A percentile compares a stretch with the other conserved stretches of the same genome.
These are phyloP conservation scores for Parmelia sp. DNA, from an alignment of 495 filamentous ascomycete genomes.

Conservation along the genomic window DNA sequence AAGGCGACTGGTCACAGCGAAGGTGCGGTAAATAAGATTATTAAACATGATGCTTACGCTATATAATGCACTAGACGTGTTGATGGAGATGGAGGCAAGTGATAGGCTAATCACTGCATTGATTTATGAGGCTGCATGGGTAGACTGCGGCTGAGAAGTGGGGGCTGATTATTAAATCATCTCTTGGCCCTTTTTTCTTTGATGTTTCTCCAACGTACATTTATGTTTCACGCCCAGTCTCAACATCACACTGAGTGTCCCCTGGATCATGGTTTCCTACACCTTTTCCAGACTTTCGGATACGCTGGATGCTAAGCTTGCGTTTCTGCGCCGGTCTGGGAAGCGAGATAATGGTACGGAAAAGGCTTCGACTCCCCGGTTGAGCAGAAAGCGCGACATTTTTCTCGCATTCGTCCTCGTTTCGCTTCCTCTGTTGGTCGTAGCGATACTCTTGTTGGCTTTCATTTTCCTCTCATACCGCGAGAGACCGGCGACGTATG, in stretches of 20 bases:
- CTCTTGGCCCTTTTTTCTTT: too few species aligned
- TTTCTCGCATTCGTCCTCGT: constrained; percentile 15
- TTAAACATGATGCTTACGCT: too few species aligned
- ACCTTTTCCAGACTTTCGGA: neutral
- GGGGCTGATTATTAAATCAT: too few species aligned
- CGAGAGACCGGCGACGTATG: neutral
- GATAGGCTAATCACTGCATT: too few species aligned
- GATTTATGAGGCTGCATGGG: neutral
- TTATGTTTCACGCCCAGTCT: neutral
- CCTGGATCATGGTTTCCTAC: neutral
- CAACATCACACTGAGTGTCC: neutral
- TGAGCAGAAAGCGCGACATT: constrained; percentile 15
- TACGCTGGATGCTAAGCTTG: neutral
- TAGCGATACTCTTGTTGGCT: constrained; percentile 11
- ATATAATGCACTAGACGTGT: too few species aligned
- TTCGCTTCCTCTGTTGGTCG: constrained; percentile 18
- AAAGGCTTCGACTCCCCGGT: constrained; percentile 2
- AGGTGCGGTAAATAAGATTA: too few species aligned
- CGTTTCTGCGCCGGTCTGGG: neutral
- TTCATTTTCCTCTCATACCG: constrained; percentile 14
- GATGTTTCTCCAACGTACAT: too few species aligned
- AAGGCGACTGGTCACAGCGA: too few species aligned
- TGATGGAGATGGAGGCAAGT: too few species aligned
- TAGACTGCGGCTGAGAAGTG: too few species aligned
- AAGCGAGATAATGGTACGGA: neutral